Percentiles rank a stretch among this genome's conserved stretches.
These are phyloP conservation scores for Sphenostylis stenocarpa DNA, from an alignment of 306 rosid species.

Conservation along the genomic window DNA sequence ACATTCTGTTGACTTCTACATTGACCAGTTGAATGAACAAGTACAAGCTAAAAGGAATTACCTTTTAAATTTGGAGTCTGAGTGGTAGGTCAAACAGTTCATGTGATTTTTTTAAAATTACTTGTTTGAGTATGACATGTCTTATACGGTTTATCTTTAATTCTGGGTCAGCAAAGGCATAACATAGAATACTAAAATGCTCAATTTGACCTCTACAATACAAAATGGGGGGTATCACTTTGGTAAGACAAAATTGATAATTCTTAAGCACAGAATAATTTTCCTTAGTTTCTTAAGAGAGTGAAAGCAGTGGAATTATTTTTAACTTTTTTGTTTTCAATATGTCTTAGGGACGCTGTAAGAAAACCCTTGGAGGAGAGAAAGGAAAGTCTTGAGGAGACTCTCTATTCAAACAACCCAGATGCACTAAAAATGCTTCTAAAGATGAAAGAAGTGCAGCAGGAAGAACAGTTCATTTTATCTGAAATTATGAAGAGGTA, in stretches of 20 bases:
- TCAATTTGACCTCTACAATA: neutral
- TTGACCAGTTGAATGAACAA: constrained; percentile 54
- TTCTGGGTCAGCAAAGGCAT: constrained; percentile 6
- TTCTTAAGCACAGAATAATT: constrained; percentile 6
- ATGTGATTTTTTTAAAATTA: constrained; percentile 11
- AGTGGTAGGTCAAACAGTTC: constrained; percentile 49
- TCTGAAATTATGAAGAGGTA: constrained; percentile 53
- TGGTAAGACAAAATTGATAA: constrained; percentile 18
- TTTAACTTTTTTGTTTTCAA: constrained; percentile 23
- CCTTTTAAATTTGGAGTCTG: constrained; percentile 55
- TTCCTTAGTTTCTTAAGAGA: constrained; percentile 16
- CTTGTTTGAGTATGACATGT: neutral
- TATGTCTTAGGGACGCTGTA: constrained; percentile 61
- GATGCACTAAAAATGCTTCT: constrained; percentile 58
- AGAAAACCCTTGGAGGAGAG: constrained; percentile 68
- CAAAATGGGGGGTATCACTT: neutral
- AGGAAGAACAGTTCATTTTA: constrained; percentile 49
- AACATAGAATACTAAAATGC: neutral
- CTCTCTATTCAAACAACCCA: constrained; percentile 55
- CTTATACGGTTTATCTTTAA: neutral
- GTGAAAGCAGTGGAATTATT: neutral
- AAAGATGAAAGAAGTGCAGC: constrained; percentile 59
- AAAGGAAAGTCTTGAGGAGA: constrained; percentile 60
- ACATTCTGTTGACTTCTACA: constrained; percentile 60
- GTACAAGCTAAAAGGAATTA: constrained; percentile 43